Conservation (phyloP, 2,329 filamentous ascomycete species). For the Alternaria dauci region DNA sequence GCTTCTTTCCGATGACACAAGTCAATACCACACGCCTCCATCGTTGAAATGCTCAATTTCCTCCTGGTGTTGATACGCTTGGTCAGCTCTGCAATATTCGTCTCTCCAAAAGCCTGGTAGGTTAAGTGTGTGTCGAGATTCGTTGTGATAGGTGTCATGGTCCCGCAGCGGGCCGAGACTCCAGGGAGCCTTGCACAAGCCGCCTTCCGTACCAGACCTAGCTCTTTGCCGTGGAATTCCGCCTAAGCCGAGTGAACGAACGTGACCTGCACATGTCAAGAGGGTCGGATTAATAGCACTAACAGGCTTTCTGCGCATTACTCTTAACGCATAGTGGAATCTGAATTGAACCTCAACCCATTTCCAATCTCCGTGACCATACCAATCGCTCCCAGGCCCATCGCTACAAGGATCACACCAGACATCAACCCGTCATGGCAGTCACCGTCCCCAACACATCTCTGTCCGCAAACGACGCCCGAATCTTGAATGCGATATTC, state of each 20-base stretch:
- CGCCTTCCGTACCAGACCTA: not conserved
- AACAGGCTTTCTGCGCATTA: not conserved
- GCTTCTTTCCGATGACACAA: not conserved
- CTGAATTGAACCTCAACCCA: not conserved
- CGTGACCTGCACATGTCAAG: not conserved
- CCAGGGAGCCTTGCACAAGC: not conserved
- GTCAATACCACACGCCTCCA: not conserved
- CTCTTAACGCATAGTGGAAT: not conserved
- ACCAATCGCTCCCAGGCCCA: not conserved
- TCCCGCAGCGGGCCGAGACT: not conserved
- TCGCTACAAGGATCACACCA: not conserved
- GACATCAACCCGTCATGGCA: slow-evolving; percentile 25
- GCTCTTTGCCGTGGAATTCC: slow-evolving; percentile 22
- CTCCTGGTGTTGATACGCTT: not conserved
- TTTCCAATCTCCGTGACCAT: not conserved
- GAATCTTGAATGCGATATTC: slow-evolving; percentile 52
- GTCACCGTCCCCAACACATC: slow-evolving; percentile 57
- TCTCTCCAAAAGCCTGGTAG: not conserved
- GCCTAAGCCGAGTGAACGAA: slow-evolving; percentile 29
- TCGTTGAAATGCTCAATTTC: not conserved
- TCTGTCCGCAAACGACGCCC: slow-evolving; percentile 49
- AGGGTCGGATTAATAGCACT: not conserved
- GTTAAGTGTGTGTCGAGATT: not conserved
- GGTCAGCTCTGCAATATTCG: not conserved
- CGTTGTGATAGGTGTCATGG: not conserved